Base-by-base conservation (phyloP, 2,329 filamentous ascomycete species). In the Talaromyces verruculosus region DNA sequence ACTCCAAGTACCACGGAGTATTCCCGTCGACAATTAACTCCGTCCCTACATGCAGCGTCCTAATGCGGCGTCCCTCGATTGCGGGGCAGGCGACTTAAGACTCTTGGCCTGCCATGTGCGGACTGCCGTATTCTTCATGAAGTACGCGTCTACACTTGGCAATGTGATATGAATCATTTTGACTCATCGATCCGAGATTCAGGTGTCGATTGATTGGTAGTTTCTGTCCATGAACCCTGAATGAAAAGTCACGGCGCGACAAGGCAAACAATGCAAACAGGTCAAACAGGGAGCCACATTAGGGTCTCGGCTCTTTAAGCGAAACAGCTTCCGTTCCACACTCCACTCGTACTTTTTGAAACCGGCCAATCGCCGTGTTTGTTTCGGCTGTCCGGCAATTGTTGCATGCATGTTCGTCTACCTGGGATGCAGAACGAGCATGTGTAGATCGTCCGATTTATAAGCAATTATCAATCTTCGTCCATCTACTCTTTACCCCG, bases 151-250 rank as follows among this genome's bases (percentile, higher is more conserved):
- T 13, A 35, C 3, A 11, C 51, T 55, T 19, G 49, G 49, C 49
- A 15, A 28, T 25, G 13, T 53, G n/a, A 5, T 25, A 55, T 57
- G 53, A 57, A 15, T 57, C 53, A 57, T 57, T n/a, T 57, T 57
- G 53, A 57, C 53, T 57, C 33, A 57, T 57, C 53, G 33, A 39
- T 57, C 6, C 17, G 19, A 22, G 33, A 22, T 37, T 19, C 30
- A 25, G 10, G 10, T 37, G 19, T 55, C 28, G 28, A 19, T 7
- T 28, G 13, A 28, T 35, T 15, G 49, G 28, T 19, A 19, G 2
- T n/a, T 53, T 15, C 10, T 2, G n/a, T 17, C 8, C n/a, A 1
- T 33, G 17, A 35, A 55, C 28, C 17, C 33, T 22, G 53, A 15
- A 6, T 25, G 53, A 25, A 8, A 37, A 10, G 10, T 37, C 17